Base-by-base conservation (phyloP, 2,329 filamentous ascomycete species). In the Zopfia rhizophila region DNA sequence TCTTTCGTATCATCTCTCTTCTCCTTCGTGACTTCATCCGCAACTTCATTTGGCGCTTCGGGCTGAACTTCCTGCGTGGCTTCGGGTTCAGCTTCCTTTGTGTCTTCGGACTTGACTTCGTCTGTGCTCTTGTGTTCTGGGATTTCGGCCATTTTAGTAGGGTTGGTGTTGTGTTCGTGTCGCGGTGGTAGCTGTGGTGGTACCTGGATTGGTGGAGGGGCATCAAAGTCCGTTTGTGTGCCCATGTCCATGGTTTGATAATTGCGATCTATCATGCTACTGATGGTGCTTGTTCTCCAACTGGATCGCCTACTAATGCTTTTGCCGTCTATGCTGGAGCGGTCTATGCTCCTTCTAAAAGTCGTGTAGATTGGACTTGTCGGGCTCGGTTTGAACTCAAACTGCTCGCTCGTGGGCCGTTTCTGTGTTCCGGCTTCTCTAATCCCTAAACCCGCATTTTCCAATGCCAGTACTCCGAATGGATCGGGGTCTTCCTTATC, bases 381-480 rank as follows among this genome's bases (percentile, higher is more conserved):
- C 1, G 90, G 88, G 39, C 81, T 84, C 3, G 90, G 89, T 56
- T 85, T 85, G 71, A 90, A 94, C 63, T 93, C 90, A 68, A 97
- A 95, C 57, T 88, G 84, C 46, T 87, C 90, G 75, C 87, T 91
- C 17, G 83, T 79, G 2, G 91, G 90, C 43, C 90, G 80, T 41
- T 83, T 78, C 37, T 85, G 83, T 2, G 87, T 88, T 23, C 91
- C 91, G n/a, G 92, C 92, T 74, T 97, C 92, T 39, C 89, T 84
- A 56, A 97, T 94, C 60, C 93, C 90, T 44, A 97, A 77, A 2
- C 93, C 93, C 50, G 91, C 89, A 76, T 91, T 87, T 66, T 96
- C 91, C n/a, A 97, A 75, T 6, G 93, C 92, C 54, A 92, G 82
- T 18, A 97, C 89, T 17, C 93, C 93, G 65, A 90, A 97, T 0